A percentile compares a stretch with the other conserved stretches of the same genome.
phyloP scores from a whole-genome alignment of 2,329 filamentous ascomycete species.

The Colletotrichum musicola region DNA sequence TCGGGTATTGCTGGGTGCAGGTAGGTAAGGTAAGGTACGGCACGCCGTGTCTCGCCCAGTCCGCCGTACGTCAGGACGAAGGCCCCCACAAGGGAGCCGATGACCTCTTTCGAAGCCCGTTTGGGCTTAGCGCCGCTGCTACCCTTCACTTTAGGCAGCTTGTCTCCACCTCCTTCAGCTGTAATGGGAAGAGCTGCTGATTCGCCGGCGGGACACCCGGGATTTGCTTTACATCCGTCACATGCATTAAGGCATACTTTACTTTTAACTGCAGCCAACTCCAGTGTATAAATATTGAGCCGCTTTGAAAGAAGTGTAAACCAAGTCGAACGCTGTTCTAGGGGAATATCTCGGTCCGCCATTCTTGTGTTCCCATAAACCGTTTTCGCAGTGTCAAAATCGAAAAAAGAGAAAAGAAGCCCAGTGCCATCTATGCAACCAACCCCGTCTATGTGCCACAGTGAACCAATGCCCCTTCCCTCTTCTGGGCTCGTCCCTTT shows the following conservation, averaged over 20 bases:
- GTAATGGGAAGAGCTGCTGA: slow-evolving; percentile 8
- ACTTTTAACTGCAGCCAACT: slow-evolving; percentile 17
- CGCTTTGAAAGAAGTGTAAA: too few species aligned
- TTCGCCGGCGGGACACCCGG: slow-evolving; percentile 12
- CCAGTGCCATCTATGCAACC: slow-evolving; percentile 16
- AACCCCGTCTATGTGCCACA: slow-evolving; percentile 2
- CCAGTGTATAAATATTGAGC: not conserved
- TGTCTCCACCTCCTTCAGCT: slow-evolving; percentile 30
- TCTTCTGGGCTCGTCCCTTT: not conserved
- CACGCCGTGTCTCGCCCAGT: slow-evolving; percentile 17
- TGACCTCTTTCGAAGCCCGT: slow-evolving; percentile 26
- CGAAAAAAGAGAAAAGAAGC: not conserved
- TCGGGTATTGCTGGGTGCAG: slow-evolving; percentile 29
- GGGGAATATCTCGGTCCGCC: slow-evolving; percentile 4
- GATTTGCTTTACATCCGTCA: slow-evolving; percentile 23
- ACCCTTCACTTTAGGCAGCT: slow-evolving; percentile 27
- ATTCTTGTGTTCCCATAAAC: slow-evolving; percentile 16
- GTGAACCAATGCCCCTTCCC: not conserved
- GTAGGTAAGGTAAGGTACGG: slow-evolving; percentile 16
- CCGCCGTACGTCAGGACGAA: slow-evolving; percentile 36
- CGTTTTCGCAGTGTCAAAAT: not conserved
- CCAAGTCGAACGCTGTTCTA: not conserved
- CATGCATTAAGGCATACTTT: slow-evolving; percentile 18
- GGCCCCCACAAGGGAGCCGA: slow-evolving; percentile 34
- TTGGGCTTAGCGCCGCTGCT: slow-evolving; percentile 14